Percentiles rank a stretch among this genome's conserved stretches.
Evolutionary conservation across 768 basidiomycete genomes (phyloP).

Genomic region (Gymnopilus dilepis): DNA sequence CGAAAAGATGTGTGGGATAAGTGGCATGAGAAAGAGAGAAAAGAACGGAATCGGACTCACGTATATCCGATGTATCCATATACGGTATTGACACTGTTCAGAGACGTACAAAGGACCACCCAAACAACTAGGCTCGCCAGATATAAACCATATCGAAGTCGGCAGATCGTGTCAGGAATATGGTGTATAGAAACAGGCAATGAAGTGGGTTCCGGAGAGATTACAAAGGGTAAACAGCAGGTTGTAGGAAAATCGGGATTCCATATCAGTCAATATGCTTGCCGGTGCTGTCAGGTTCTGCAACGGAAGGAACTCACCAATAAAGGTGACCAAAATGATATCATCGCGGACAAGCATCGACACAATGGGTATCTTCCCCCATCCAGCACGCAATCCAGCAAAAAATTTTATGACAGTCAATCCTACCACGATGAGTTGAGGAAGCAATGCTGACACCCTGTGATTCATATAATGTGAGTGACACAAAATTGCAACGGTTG

Average conservation of each 20-base stretch:
- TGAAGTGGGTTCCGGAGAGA: not conserved
- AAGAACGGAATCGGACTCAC: constrained; percentile 27
- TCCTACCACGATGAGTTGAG: constrained; percentile 23
- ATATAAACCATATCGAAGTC: too few species aligned
- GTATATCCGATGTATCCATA: constrained; percentile 28
- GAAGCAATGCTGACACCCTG: constrained; percentile 23
- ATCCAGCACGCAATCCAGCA: constrained; percentile 23
- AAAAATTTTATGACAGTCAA: constrained; percentile 26
- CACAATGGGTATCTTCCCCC: constrained; percentile 27
- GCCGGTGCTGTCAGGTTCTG: constrained; percentile 4
- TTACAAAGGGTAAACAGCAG: too few species aligned
- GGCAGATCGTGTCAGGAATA: not conserved
- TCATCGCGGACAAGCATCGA: constrained; percentile 27
- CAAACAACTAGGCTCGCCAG: constrained; percentile 23
- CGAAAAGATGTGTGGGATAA: constrained; percentile 11
- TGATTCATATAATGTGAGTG: not conserved
- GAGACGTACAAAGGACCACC: constrained; percentile 22
- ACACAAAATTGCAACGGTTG: not conserved
- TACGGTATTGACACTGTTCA: constrained; percentile 22
- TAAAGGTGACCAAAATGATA: constrained; percentile 22
- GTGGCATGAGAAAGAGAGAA: constrained; percentile 27
- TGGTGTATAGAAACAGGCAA: not conserved
- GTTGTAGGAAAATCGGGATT: constrained; percentile 1
- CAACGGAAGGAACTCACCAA: constrained; percentile 21
- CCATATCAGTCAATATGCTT: not conserved